Percentiles rank a stretch among this genome's conserved stretches.
phyloP scores from a whole-genome alignment of 805 yeast species.

The Wickerhamomyces ciferrii region DNA sequence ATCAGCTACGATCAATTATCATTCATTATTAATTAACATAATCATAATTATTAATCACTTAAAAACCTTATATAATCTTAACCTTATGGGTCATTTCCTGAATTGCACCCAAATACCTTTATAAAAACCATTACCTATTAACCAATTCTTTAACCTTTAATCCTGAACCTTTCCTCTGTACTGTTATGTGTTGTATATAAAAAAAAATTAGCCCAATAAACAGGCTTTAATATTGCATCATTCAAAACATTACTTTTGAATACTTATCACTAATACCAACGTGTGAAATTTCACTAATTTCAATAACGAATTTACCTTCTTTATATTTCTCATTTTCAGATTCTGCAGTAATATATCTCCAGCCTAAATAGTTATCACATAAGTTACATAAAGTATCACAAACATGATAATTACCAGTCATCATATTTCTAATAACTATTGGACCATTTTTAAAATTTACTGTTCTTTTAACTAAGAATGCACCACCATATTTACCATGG shows the following conservation, averaged over 20 bases:
- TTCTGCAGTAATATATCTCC: slow-evolving; percentile 54
- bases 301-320: slow-evolving; percentile 53
- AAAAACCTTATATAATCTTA: too few species aligned
- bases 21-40: too few species aligned
- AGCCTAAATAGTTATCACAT: slow-evolving; percentile 51
- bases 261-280: background rate
- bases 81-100: too few species aligned
- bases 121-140: too few species aligned
- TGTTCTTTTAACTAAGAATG: slow-evolving; percentile 43
- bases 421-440: slow-evolving; percentile 41
- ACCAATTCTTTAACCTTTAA: too few species aligned
- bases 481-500: slow-evolving; percentile 53
- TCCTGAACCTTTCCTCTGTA: too few species aligned
- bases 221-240: too few species aligned
- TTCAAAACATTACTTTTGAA: background rate
- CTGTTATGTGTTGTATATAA: too few species aligned
- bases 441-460: slow-evolving; percentile 34
- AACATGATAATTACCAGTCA: slow-evolving; percentile 54
- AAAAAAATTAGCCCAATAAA: too few species aligned
- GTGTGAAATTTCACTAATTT: slow-evolving; percentile 7
- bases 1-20: too few species aligned
- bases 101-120: too few species aligned
- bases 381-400: slow-evolving; percentile 52
- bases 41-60: too few species aligned
- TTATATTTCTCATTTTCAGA: slow-evolving; percentile 45